Percentiles rank a stretch among this genome's conserved stretches.
Conservation (phyloP, 208 protist genomes). For the Strigomonas culicis region DNA sequence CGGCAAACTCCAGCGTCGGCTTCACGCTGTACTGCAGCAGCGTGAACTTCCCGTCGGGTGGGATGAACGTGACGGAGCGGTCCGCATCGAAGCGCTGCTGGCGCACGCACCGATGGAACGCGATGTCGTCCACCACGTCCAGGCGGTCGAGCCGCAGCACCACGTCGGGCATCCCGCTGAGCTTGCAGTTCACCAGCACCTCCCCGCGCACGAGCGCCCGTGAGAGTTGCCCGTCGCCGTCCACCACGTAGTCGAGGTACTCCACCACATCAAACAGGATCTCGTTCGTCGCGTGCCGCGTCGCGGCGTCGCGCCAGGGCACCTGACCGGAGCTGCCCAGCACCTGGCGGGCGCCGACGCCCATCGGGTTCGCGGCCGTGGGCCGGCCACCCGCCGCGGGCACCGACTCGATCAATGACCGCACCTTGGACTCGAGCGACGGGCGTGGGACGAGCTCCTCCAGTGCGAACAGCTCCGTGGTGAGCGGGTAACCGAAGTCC, state of each 20-base stretch:
- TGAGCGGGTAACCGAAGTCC: slow-evolving; percentile 91
- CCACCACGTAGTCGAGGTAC: slow-evolving; percentile 76
- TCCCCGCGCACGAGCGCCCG: slow-evolving; percentile 59
- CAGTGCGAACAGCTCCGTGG: slow-evolving; percentile 75
- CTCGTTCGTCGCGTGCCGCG: slow-evolving; percentile 79
- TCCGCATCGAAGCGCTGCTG: slow-evolving; percentile 65
- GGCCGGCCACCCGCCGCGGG: slow-evolving; percentile 8
- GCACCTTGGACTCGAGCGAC: slow-evolving; percentile 80
- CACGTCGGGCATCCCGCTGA: slow-evolving; percentile 90
- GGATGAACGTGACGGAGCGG: slow-evolving; percentile 80
- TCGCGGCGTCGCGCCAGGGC: slow-evolving; percentile 69
- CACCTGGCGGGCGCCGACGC: slow-evolving; percentile 1
- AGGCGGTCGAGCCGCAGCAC: slow-evolving; percentile 61
- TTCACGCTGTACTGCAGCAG: slow-evolving; percentile 60
- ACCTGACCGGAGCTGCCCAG: slow-evolving; percentile 15
- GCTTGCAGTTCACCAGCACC: slow-evolving; percentile 78
- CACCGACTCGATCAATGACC: slow-evolving; percentile 54
- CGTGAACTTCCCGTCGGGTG: slow-evolving; percentile 89
- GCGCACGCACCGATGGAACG: slow-evolving; percentile 88
- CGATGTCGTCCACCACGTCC: slow-evolving; percentile 70
- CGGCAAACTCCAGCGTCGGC: slow-evolving; percentile 20
- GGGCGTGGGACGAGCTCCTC: slow-evolving; percentile 86
- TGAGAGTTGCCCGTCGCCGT: slow-evolving; percentile 66
- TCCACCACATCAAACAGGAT: slow-evolving; percentile 94
- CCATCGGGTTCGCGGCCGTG: slow-evolving; percentile 1